Base-by-base conservation (phyloP, 306 rosid species). In the Rosa lucieae region DNA sequence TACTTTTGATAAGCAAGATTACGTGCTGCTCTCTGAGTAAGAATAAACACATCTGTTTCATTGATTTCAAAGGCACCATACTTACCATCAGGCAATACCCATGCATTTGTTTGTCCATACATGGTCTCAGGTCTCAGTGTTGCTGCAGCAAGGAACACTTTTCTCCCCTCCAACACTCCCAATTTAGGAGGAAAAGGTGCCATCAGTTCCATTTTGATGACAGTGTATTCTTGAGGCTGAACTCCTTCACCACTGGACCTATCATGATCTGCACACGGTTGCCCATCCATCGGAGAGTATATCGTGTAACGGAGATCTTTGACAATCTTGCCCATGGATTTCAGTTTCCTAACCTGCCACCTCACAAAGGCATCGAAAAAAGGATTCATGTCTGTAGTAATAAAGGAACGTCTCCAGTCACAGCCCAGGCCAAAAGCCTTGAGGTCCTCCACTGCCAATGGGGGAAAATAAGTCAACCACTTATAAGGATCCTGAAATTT, bases 21-120 rank as follows among this genome's bases (percentile, higher is more conserved):
- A 76, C 91, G 95, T 4, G 99, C 99, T 0, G 99, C 97, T 83
- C 93, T 85, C 10, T 86, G 73, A 0, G 99, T 83, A 26, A 87
- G 70, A 84, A 94, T 81, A 68, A 88, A 87, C 2, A 94, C 97
- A 67, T 94, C 99, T 3, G 82, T 89, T 46, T 92, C 95, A 55
- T 87, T 92, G 53, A 94, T 84, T 81, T 94, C 99, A 69, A 84
- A 94, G 7, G 97, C 99, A 44, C 99, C 99, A 74, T 94, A 94
- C 48, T 88, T 86, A 44, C 99, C 99, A 5, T 92, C 99, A 47
- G 99, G 99, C 61, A 92, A 84, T 48, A 92, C 97, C 99, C 99
- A 94, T 29, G 97, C 97, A 87, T 94, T 92, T 46, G 99, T 94
- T 84, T 94, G 99, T 17, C 99, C 99, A 67, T 94, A 94, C 99